Evolutionary conservation across 106 monocot genomes (phyloP), one percentile per base, ranked within the genome.

Genomic region (Acanthochlamys bracteata): DNA sequence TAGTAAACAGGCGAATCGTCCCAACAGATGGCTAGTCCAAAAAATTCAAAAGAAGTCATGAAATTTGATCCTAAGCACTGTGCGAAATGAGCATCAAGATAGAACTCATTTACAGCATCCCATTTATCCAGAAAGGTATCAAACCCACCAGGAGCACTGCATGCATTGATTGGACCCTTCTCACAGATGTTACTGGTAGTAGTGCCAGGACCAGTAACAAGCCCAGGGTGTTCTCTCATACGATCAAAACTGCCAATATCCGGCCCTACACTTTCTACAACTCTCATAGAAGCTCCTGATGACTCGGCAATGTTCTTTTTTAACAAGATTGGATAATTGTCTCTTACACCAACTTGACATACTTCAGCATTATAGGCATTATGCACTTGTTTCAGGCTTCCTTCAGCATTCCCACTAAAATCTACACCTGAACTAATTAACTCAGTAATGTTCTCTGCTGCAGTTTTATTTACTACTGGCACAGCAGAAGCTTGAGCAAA

Each of bases 11-110:
- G 88, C 54, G 98, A 98, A 65, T 69, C 71, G 65, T 88, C 75
- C 98, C 98, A 98, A 75, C 98, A 98, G 45, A 98, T 66, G 41
- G 98, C 88, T 59, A 98, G 41, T 24, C 98, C 98, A 76, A 81
- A 70, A 70, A 98, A 71, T 74, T 98, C 98, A 85, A 78, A 92
- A 40, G 40, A 24, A 41, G 70, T 11, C n/a, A 51, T 24, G 25
- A 76, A 79, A 56, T 67, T 46, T 25, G 39, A 39, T 39, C 71
- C 70, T 47, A 74, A 56, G 55, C 67, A 65, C 67, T 80, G 85
- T 45, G 65, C 68, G 59, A 83, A 98, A 71, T 98, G 92, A 60
- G 88, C 57, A 81, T 92, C 92, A 70, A 98, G 92, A 72, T 65
- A 92, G 60, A 98, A 98, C 51, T 98, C 83, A 40, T 53, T 78